Conservation (phyloP, 1,139 yeast genomes). For the Suhomyces bolitotheri region DNA sequence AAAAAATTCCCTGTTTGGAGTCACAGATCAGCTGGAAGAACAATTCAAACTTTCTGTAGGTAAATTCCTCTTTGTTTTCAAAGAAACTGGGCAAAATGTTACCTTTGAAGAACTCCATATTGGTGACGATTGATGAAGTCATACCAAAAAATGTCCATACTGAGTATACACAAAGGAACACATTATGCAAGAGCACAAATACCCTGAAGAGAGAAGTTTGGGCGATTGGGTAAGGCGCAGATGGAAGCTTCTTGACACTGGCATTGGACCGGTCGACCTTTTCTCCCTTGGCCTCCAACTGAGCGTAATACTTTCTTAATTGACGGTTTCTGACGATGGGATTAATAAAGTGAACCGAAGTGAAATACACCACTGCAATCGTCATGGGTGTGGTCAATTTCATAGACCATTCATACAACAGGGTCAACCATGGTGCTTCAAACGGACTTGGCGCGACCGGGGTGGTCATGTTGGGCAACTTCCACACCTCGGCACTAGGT, state of each 20-base stretch:
- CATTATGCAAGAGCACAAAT: constrained; percentile 63
- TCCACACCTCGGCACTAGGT: constrained; percentile 37
- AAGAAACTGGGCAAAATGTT: constrained; percentile 23
- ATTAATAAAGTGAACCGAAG: constrained; percentile 58
- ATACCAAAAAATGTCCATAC: constrained; percentile 76
- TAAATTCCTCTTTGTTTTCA: constrained; percentile 15
- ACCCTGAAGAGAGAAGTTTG: constrained; percentile 48
- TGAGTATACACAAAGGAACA: constrained; percentile 63
- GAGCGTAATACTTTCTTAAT: constrained; percentile 24
- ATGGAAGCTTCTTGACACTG: constrained; percentile 40
- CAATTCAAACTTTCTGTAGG: constrained; percentile 24
- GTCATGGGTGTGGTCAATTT: constrained; percentile 52
- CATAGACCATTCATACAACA: constrained; percentile 35
- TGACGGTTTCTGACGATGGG: constrained; percentile 41
- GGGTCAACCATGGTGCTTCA: constrained; percentile 26
- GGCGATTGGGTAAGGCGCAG: constrained; percentile 59
- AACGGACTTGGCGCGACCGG: constrained; percentile 44
- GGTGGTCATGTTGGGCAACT: constrained; percentile 32
- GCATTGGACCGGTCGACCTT: constrained; percentile 22
- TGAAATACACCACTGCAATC: constrained; percentile 61
- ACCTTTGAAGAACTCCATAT: constrained; percentile 31
- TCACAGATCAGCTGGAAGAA: constrained; percentile 69
- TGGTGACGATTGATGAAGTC: constrained; percentile 49
- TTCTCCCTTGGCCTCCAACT: constrained; percentile 20
- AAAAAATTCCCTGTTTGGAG: constrained; percentile 60